phyloP scores from a whole-genome alignment of 495 filamentous ascomycete genomes.

The Xylaria intraflava region DNA sequence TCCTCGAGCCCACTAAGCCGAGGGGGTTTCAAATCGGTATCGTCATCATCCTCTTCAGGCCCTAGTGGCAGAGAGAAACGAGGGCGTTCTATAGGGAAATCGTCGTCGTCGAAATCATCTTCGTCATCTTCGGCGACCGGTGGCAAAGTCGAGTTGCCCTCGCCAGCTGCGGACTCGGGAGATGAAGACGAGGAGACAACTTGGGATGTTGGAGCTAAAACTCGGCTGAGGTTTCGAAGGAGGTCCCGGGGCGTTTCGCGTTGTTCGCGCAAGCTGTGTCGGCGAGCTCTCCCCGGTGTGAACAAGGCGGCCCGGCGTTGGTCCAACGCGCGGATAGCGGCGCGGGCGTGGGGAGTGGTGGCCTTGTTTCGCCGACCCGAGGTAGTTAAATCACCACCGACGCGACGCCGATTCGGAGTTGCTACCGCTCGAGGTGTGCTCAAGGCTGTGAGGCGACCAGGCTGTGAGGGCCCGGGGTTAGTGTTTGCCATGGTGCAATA shows the following conservation, averaged over 20 bases:
- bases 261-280: conserved; percentile 57
- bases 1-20: conserved; percentile 59
- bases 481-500: conserved; percentile 17
- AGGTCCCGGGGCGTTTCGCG: conserved; percentile 72
- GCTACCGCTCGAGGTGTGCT: conserved; percentile 19
- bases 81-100: conserved; percentile 51
- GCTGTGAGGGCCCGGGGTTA: background rate
- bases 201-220: conserved; percentile 55
- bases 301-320: conserved; percentile 62
- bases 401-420: conserved; percentile 30
- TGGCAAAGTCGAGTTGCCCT: conserved; percentile 29
- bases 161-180: conserved; percentile 15
- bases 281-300: conserved; percentile 61
- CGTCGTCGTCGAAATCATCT: conserved; percentile 47
- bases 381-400: conserved; percentile 28
- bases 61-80: conserved; percentile 66
- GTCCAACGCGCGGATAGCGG: conserved; percentile 60
- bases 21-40: conserved; percentile 54
- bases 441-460: conserved; percentile 9
- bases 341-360: conserved; percentile 62
- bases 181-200: conserved; percentile 55
- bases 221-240: conserved; percentile 58
- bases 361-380: conserved; percentile 31
- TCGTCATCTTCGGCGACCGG: conserved; percentile 47
- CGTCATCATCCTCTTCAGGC: conserved; percentile 49